Conservation (phyloP, 768 basidiomycete species). For the Artomyces pyxidatus region DNA sequence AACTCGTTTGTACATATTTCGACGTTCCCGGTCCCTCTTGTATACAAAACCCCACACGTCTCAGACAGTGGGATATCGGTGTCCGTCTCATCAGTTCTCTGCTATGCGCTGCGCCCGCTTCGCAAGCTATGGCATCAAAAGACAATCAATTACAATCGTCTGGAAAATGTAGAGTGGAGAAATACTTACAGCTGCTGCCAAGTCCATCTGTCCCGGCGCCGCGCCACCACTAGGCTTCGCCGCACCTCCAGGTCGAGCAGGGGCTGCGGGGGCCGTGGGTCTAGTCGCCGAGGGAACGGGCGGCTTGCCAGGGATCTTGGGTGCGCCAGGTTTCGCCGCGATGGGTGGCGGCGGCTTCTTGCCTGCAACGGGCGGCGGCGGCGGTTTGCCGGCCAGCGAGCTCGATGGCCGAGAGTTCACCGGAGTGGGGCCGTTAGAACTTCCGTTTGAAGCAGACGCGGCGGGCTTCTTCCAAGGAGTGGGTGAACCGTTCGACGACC, state of each 20-base stretch:
- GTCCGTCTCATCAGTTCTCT: background rate
- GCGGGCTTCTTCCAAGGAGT: constrained; percentile 66
- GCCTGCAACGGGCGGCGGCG: constrained; percentile 47
- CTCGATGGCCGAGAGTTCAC: constrained; percentile 45
- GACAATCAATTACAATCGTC: constrained; percentile 3
- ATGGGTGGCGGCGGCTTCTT: constrained; percentile 54
- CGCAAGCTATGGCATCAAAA: constrained; percentile 44
- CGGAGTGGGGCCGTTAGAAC: constrained; percentile 31
- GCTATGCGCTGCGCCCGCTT: constrained; percentile 55
- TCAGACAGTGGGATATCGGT: background rate
- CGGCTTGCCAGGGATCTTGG: constrained; percentile 50
- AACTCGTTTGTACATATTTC: background rate
- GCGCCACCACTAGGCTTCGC: constrained; percentile 34
- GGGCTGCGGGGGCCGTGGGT: constrained; percentile 32
- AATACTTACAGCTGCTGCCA: constrained; percentile 71
- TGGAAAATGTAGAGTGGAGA: constrained; percentile 4
- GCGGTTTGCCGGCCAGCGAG: constrained; percentile 39
- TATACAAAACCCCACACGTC: background rate
- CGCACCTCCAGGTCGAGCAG: constrained; percentile 27
- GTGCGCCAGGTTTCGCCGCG: constrained; percentile 42
- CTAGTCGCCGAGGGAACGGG: constrained; percentile 51
- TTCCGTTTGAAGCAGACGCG: constrained; percentile 18
- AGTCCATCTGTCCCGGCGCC: constrained; percentile 62
- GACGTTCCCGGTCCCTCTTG: background rate
- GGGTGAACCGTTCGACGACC: constrained; percentile 54